Conservation (phyloP, 768 basidiomycete genomes). For the Austroboletus festivus region DNA sequence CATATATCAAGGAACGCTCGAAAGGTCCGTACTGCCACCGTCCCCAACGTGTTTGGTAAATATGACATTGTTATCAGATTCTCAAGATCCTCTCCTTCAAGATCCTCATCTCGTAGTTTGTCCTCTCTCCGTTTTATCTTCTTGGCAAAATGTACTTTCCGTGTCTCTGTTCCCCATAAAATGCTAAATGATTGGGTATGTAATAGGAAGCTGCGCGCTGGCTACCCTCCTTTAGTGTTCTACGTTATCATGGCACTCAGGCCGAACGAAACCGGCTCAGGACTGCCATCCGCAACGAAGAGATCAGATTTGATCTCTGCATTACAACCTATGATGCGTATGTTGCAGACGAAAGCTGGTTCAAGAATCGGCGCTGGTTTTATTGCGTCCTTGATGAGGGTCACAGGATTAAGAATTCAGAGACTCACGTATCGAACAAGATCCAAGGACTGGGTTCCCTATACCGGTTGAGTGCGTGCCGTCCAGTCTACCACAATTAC, state of each 20-base stretch:
- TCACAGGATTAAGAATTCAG: constrained; percentile 71
- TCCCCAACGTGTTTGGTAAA: neutral
- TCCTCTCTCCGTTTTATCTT: constrained; percentile 62
- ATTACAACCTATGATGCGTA: constrained; percentile 71
- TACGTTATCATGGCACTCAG: constrained; percentile 62
- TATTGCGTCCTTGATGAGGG: constrained; percentile 65
- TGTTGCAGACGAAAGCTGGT: constrained; percentile 54
- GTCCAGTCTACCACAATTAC: neutral
- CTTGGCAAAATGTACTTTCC: constrained; percentile 49
- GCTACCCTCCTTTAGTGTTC: constrained; percentile 47
- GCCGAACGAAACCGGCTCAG: constrained; percentile 57
- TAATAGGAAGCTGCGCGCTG: constrained; percentile 51
- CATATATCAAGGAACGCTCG: constrained; percentile 57
- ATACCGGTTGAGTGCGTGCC: constrained; percentile 49
- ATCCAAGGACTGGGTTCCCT: constrained; percentile 54
- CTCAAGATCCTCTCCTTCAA: constrained; percentile 58
- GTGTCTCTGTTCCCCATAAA: neutral
- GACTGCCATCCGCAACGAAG: constrained; percentile 35
- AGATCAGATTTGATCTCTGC: constrained; percentile 44
- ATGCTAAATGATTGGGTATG: constrained; percentile 1
- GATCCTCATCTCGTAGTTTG: constrained; percentile 73
- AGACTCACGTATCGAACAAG: constrained; percentile 49
- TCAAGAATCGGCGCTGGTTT: constrained; percentile 56
- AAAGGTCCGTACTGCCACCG: constrained; percentile 31
- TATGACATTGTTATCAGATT: constrained; percentile 23